Conservation (phyloP, 345 rosid genomes). For the Mallotus nudiflorus region DNA sequence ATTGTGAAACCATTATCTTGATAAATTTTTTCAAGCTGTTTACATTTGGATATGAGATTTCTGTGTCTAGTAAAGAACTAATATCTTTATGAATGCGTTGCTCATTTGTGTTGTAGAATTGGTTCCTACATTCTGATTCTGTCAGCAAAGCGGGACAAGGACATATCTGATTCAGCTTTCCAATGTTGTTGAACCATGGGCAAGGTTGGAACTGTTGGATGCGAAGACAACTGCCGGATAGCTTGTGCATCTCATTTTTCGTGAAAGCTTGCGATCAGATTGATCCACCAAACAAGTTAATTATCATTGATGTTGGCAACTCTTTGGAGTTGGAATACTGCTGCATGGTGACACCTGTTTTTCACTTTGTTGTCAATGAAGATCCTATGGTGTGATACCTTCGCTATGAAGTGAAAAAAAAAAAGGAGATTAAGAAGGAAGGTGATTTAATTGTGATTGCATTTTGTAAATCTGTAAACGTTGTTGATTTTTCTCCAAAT, state of each 20-base stretch:
- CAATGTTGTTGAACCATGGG: too few species aligned
- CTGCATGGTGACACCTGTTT: too few species aligned
- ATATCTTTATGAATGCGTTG: neutral
- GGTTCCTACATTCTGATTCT: neutral
- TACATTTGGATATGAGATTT: slow-evolving; percentile 5
- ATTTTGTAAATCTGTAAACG: too few species aligned
- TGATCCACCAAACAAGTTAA: neutral
- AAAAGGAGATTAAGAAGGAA: too few species aligned
- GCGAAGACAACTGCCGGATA: neutral
- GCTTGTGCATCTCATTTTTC: neutral
- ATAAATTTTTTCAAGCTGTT: neutral
- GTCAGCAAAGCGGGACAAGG: neutral
- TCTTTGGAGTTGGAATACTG: neutral
- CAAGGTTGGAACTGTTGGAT: neutral
- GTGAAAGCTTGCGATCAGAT: neutral
- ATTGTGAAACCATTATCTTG: too few species aligned
- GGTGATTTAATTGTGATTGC: too few species aligned
- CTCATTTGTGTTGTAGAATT: neutral
- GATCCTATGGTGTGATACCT: too few species aligned
- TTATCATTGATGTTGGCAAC: neutral
- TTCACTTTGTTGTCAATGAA: too few species aligned
- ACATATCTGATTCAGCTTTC: too few species aligned
- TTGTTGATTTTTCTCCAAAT: too few species aligned
- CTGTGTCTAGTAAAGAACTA: neutral
- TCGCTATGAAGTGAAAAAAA: too few species aligned